Evolutionary conservation across 2,329 filamentous ascomycete genomes (phyloP), one percentile per base, ranked within the genome.

Genomic region (Microdochium paspali): DNA sequence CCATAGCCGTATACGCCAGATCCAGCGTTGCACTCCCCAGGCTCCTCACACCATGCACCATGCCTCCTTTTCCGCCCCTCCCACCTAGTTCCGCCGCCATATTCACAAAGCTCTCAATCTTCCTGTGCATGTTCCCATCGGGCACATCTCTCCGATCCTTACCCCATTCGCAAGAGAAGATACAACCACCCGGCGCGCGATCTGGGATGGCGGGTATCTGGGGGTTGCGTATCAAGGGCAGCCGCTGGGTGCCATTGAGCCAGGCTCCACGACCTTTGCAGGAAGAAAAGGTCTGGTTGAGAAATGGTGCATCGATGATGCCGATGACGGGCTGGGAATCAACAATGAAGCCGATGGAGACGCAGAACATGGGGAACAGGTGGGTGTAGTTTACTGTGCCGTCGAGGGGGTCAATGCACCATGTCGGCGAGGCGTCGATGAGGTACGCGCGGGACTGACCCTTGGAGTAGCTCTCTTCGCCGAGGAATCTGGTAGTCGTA

Each of bases 311-410:
- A 56, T 85, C 79, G 57, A 90, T 82, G 43, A 88, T 76, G 20
- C 86, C 86, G 45, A 90, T 77, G 2, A 82, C 63, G 2, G 86
- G 82, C 24, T 69, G 63, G 6, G 75, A 71, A 18, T 74, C 64
- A 47, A 86, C 58, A 23, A 84, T 70, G 57, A 90, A 82, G 44
- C 74, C 85, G 57, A 90, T 88, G 30, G 82, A 87, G 40, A 90
- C 82, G 63, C 86, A 90, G 66, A 87, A 89, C 81, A 88, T 87
- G 49, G 84, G 84, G 59, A 87, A 88, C 5, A 87, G 73, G 62
- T 90, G 86, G 25, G 85, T 87, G 66, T 85, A 90, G 69, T 90
- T 90, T 50, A 90, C 84, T 3, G 86, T 90, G 69, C 84, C 85
- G 58, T 90, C 85, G 24, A 90, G 73, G 10, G 86, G 85, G 63